Evolutionary conservation across 805 yeast genomes (phyloP).

Genomic region (Myxozyma vanderwaltii): DNA sequence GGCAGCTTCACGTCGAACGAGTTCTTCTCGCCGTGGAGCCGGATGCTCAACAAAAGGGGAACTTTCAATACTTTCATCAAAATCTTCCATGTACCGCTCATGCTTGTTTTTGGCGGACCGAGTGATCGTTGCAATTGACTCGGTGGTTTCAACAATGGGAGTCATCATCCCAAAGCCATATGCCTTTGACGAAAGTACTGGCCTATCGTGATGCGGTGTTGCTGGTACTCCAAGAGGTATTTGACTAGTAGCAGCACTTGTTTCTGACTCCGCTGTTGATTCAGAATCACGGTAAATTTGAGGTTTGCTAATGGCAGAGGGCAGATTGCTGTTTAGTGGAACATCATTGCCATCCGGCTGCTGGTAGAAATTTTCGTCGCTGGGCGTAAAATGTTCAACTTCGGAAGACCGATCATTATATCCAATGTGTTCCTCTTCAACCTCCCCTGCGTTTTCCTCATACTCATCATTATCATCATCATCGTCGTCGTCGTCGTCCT

Average conservation of each 20-base stretch:
- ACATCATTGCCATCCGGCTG: background rate
- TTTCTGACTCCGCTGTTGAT: background rate
- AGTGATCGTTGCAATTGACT: constrained; percentile 28
- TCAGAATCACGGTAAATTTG: background rate
- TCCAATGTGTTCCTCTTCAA: constrained; percentile 1
- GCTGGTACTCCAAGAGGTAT: constrained; percentile 23
- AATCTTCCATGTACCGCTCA: background rate
- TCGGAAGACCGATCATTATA: constrained; percentile 3
- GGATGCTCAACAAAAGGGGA: constrained; percentile 32
- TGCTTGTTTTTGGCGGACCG: constrained; percentile 2
- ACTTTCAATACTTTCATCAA: constrained; percentile 14
- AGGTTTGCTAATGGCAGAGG: background rate
- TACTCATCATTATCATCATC: constrained; percentile 20
- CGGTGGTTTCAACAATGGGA: constrained; percentile 40
- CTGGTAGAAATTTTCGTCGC: background rate
- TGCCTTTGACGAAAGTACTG: constrained; percentile 9
- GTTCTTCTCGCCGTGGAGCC: constrained; percentile 11
- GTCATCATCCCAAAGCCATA: constrained; percentile 37
- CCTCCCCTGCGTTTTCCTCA: constrained; percentile 1
- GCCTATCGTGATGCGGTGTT: constrained; percentile 26
- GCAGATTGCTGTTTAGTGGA: background rate
- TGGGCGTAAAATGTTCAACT: background rate
- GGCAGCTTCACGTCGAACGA: constrained; percentile 5
- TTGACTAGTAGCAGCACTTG: background rate
- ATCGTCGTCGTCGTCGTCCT: constrained; percentile 18